Evolutionary conservation across 192 early-diverging fungal species (phyloP).

Genomic region (Lunasporangiospora selenospora): DNA sequence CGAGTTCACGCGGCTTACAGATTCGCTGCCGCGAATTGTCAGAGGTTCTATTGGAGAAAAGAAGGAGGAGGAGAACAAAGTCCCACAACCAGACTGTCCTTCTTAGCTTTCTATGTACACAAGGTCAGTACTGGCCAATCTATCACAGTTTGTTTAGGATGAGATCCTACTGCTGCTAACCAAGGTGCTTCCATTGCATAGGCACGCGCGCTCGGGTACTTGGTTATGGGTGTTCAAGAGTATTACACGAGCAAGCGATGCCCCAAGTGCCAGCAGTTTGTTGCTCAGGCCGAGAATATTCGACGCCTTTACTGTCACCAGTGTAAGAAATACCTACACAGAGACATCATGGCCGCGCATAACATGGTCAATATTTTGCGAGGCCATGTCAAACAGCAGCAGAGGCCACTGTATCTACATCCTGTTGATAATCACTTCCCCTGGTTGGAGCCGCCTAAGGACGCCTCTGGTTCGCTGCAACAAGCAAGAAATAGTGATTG

Average conservation of each 20-base stretch:
- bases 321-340: not conserved
- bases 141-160: no score
- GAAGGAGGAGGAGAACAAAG: not conserved
- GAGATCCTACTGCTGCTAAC: no score
- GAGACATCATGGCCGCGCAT: not conserved
- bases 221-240: not conserved
- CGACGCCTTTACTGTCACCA: not conserved
- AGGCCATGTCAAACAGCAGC: not conserved
- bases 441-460: conserved; percentile 2
- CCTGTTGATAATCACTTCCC: conserved; percentile 4
- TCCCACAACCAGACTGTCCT: not conserved
- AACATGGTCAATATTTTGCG: not conserved
- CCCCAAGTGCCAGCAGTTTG: conserved; percentile 6
- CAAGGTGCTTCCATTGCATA: no score
- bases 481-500: conserved; percentile 5
- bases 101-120: conserved; percentile 3
- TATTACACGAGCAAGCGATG: not conserved
- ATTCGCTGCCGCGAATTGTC: not conserved
- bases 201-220: not conserved
- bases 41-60: not conserved
- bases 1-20: not conserved
- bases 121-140: no score
- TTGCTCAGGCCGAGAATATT: not conserved
- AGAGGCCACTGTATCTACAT: conserved; percentile 2
- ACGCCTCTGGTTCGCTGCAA: not conserved